Evolutionary conservation across 2,329 filamentous ascomycete genomes (phyloP).

Genomic region (Macrophomina tecta): DNA sequence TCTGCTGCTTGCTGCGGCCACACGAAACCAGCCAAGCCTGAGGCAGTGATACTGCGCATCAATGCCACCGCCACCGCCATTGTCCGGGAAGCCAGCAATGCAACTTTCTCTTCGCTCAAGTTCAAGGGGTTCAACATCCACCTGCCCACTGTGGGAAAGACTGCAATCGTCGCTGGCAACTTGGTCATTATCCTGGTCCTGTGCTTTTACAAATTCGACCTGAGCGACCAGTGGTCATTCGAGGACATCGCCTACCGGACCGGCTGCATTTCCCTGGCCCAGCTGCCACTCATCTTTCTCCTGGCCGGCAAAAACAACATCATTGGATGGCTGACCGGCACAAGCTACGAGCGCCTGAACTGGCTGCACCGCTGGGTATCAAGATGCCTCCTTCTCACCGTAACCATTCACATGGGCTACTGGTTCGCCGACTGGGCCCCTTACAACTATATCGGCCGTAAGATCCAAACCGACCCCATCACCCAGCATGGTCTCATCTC

Average conservation of each 20-base stretch:
- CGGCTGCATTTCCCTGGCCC: conserved; percentile 59
- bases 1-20: conserved; percentile 47
- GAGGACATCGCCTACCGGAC: conserved; percentile 64
- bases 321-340: conserved; percentile 66
- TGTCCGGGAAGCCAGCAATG: conserved; percentile 60
- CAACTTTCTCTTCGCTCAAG: conserved; percentile 46
- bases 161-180: conserved; percentile 53
- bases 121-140: conserved; percentile 44
- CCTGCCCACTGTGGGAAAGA: conserved; percentile 47
- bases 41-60: conserved; percentile 51
- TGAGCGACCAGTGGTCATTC: conserved; percentile 56
- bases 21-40: conserved; percentile 60
- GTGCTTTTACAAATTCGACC: conserved; percentile 62
- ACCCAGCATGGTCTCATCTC: conserved; percentile 71
- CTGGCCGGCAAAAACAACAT: conserved; percentile 63
- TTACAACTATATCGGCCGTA: conserved; percentile 63
- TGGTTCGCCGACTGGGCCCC: conserved; percentile 70
- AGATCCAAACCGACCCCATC: conserved; percentile 67
- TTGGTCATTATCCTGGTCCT: conserved; percentile 59
- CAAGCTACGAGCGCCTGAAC: conserved; percentile 72
- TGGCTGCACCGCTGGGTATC: conserved; percentile 78
- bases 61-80: conserved; percentile 62
- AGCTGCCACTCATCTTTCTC: conserved; percentile 62
- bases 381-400: conserved; percentile 71
- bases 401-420: conserved; percentile 72